Evolutionary conservation across 352 stramenopile genomes (phyloP), one percentile per base, ranked within the genome.

Genomic region (Phytophthora lateralis): DNA sequence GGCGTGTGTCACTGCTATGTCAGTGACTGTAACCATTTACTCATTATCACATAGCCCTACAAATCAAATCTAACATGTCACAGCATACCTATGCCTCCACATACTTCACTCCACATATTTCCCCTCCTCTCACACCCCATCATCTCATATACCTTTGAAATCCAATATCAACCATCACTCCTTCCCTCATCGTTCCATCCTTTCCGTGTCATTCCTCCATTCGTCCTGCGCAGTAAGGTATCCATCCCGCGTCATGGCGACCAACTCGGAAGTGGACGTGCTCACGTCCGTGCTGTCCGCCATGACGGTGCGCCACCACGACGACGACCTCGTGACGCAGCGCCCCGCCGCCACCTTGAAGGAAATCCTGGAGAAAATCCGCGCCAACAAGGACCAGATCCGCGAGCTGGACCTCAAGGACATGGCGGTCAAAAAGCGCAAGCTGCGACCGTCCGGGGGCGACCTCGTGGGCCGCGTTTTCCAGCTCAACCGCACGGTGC

Each of bases 361-460:
- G 59, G 73, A 81, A 37, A 80, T 81, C 46, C 70, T 87, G 42
- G 77, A 87, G 47, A 76, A 68, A 51, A 75, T 87, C 54, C 78
- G 76, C 29, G 59, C 70, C 26, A 87, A 87, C 55, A 71, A 87
- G 60, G 75, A 78, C 18, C 41, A 61, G 35, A 81, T 87, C 62
- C 75, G 73, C 26, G 78, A 87, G 55, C 57, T 87, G 14, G 75
- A 87, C 43, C 63, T 87, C 14, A 78, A 74, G 20, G 78, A 87
- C 30, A 84, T 87, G 78, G 63, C 78, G 1, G 73, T 61, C 20
- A 75, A 72, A 37, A 80, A 80, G 49, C 51, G 62, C 41, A 82
- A 83, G 61, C 67, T 87, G 20, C 58, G 53, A 5, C 38, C 58
- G 2, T 56, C 71, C 0, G 78, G 78, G 21, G 75, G 75, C 6